A percentile compares a stretch with the other conserved stretches of the same genome.
Evolutionary conservation across 1,284 basidiomycete species (phyloP).

Genomic region (Ceratobasidium sp.): DNA sequence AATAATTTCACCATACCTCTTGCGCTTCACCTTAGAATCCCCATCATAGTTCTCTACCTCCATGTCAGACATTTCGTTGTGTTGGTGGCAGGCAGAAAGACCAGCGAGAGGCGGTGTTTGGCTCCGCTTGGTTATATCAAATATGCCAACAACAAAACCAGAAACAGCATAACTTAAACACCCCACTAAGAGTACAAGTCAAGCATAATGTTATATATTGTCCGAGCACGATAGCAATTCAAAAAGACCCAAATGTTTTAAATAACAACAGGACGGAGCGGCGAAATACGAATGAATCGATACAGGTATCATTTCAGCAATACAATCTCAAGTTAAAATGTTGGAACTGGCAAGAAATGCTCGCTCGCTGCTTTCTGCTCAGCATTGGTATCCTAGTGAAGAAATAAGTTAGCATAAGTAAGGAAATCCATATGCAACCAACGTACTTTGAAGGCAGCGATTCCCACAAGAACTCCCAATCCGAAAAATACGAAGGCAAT

Average conservation of each 20-base stretch:
- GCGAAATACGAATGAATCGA: not conserved
- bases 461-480: constrained; percentile 83
- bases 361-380: constrained; percentile 45
- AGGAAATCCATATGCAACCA: constrained; percentile 2
- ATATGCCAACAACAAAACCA: no score
- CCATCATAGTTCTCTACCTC: constrained; percentile 39
- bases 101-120: constrained; percentile 28
- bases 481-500: constrained; percentile 86
- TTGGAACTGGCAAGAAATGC: constrained; percentile 44
- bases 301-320: not conserved
- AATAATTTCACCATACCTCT: constrained; percentile 4
- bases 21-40: constrained; percentile 37
- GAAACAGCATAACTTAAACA: no score
- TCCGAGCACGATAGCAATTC: no score
- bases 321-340: constrained; percentile 4
- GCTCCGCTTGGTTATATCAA: not conserved
- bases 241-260: no score
- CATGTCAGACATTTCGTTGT: constrained; percentile 42
- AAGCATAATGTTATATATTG: no score
- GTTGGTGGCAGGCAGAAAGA: constrained; percentile 32
- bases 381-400: constrained; percentile 30
- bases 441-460: constrained; percentile 86
- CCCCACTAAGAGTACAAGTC: no score
- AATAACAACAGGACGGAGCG: no score
- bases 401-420: constrained; percentile 34